These are phyloP conservation scores for Aquilaria agallochum DNA, from an alignment of 441 rosid genomes.

Conservation along the genomic window DNA sequence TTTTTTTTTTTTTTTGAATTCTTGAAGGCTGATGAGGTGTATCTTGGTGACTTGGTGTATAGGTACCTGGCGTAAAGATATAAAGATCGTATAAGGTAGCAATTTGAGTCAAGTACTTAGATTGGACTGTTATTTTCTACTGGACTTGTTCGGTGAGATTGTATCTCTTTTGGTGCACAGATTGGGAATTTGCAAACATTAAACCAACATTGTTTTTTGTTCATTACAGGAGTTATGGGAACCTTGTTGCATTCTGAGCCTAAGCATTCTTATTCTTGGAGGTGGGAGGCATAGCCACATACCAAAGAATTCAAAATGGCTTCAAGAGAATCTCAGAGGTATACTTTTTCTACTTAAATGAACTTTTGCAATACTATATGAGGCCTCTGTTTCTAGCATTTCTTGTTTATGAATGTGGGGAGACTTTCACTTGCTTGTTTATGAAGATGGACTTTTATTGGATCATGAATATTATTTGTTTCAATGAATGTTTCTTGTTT, in stretches of 20 bases:
- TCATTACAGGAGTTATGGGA: conserved; percentile 38
- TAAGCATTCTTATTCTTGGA: conserved; percentile 56
- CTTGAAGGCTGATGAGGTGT: conserved; percentile 18
- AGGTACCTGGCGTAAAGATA: conserved; percentile 29
- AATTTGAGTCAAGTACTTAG: conserved; percentile 9
- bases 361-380: neutral
- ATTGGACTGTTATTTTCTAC: conserved; percentile 46
- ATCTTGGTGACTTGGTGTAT: conserved; percentile 13
- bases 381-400: neutral
- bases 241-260: conserved; percentile 38
- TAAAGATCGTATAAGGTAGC: conserved; percentile 8
- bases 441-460: no score
- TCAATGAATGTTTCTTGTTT: no score
- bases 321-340: conserved; percentile 85
- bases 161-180: conserved; percentile 33
- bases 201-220: conserved; percentile 31
- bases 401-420: no score
- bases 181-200: conserved; percentile 32
- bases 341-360: conserved; percentile 7
- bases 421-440: no score
- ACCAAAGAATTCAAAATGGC: conserved; percentile 80
- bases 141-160: conserved; percentile 48
- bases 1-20: conserved; percentile 7
- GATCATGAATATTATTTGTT: no score
- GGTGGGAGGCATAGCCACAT: conserved; percentile 69